Evolutionary conservation across 768 basidiomycete genomes (phyloP).

Genomic region (Filobasidium floriforme): DNA sequence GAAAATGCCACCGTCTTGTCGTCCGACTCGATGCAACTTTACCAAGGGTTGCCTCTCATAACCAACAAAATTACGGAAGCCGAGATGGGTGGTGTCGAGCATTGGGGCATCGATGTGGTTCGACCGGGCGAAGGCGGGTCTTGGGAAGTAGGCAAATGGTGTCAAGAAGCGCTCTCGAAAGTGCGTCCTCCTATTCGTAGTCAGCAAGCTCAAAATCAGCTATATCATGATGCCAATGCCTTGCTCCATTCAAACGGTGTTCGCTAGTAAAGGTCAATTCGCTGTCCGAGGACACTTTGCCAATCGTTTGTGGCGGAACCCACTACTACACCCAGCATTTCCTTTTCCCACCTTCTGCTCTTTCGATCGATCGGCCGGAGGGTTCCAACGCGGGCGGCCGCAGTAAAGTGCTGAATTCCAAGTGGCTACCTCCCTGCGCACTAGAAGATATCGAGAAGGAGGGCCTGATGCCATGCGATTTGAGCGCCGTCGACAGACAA

Average conservation of each 20-base stretch:
- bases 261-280: slow-evolving; percentile 4
- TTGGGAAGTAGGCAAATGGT: slow-evolving; percentile 55
- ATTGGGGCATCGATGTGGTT: slow-evolving; percentile 83
- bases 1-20: slow-evolving; percentile 58
- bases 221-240: neutral
- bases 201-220: neutral
- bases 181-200: slow-evolving; percentile 52
- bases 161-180: slow-evolving; percentile 65
- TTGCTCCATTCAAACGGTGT: neutral
- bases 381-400: neutral
- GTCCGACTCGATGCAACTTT: slow-evolving; percentile 96
- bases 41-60: slow-evolving; percentile 79
- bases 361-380: slow-evolving; percentile 27
- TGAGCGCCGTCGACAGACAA: neutral
- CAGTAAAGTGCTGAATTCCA: slow-evolving; percentile 11
- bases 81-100: slow-evolving; percentile 73
- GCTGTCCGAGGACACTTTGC: slow-evolving; percentile 48
- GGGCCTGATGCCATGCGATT: neutral
- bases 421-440: slow-evolving; percentile 3
- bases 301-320: slow-evolving; percentile 90
- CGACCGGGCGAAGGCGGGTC: slow-evolving; percentile 59
- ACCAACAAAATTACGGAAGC: slow-evolving; percentile 80
- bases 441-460: neutral
- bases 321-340: slow-evolving; percentile 97
- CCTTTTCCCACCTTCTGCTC: slow-evolving; percentile 58